Conservation (phyloP, 352 stramenopile species). For the Pythium monospermum region DNA sequence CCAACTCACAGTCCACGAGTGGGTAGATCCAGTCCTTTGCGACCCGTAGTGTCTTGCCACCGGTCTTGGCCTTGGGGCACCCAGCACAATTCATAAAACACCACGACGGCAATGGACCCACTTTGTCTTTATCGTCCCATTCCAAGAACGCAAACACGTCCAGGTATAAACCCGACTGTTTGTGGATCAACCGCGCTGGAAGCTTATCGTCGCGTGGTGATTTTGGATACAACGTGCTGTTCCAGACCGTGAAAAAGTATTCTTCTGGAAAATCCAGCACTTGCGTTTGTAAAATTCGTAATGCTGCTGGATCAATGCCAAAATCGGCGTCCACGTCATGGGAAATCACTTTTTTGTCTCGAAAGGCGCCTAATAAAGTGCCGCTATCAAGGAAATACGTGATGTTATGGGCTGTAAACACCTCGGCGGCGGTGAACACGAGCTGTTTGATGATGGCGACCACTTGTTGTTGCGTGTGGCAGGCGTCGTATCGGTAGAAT, state of each 20-base stretch:
- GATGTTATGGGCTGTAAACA: slow-evolving; percentile 13
- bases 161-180: slow-evolving; percentile 20
- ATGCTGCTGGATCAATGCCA: slow-evolving; percentile 9
- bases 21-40: slow-evolving; percentile 12
- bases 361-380: slow-evolving; percentile 17
- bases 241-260: slow-evolving; percentile 23
- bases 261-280: slow-evolving; percentile 8
- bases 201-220: slow-evolving; percentile 20
- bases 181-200: slow-evolving; percentile 20
- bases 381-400: slow-evolving; percentile 22
- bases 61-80: not conserved
- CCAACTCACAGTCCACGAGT: slow-evolving; percentile 9
- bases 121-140: slow-evolving; percentile 6
- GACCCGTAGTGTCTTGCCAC: not conserved
- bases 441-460: slow-evolving; percentile 23
- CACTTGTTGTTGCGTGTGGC: slow-evolving; percentile 15
- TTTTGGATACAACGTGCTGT: slow-evolving; percentile 13
- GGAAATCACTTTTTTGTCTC: slow-evolving; percentile 15
- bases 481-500: slow-evolving; percentile 5
- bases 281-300: slow-evolving; percentile 5
- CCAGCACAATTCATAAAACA: slow-evolving; percentile 22
- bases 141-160: slow-evolving; percentile 29
- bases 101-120: slow-evolving; percentile 14
- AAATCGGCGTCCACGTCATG: slow-evolving; percentile 23
- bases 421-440: slow-evolving; percentile 8